Evolutionary conservation across 75 land plant species (phyloP).

Genomic region (Pinus taeda): DNA sequence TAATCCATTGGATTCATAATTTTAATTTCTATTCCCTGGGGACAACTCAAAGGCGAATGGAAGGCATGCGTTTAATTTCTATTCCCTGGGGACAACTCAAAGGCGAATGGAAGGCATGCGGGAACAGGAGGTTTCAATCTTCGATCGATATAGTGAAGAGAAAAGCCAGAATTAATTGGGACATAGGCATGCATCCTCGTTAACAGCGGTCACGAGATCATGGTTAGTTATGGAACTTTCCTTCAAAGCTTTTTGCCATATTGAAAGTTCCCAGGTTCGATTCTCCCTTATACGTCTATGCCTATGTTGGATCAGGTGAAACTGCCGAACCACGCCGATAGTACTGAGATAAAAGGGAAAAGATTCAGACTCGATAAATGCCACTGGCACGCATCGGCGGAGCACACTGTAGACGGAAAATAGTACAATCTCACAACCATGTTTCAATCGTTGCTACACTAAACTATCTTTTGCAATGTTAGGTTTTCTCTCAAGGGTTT

Average conservation of each 20-base stretch:
- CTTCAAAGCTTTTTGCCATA: background rate
- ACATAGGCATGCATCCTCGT: slow-evolving; percentile 6
- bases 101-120: no score
- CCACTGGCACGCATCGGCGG: slow-evolving; percentile 56
- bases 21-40: no score
- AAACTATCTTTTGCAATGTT: no score
- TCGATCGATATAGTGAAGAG: no score
- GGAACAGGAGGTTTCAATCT: no score
- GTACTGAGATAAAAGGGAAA: slow-evolving; percentile 24
- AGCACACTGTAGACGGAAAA: slow-evolving; percentile 38
- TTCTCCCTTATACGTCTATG: no score
- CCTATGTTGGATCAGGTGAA: slow-evolving; percentile 14
- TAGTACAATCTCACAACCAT: slow-evolving; percentile 14
- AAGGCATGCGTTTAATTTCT: no score
- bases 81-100: no score
- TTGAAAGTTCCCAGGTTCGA: background rate
- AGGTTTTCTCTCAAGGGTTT: no score
- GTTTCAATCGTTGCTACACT: no score
- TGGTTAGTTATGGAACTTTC: slow-evolving; percentile 11
- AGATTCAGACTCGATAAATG: slow-evolving; percentile 26
- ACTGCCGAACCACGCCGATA: slow-evolving; percentile 24
- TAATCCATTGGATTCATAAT: no score
- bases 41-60: no score
- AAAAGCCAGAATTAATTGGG: background rate
- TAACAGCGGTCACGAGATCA: slow-evolving; percentile 51